Evolutionary conservation across 805 yeast species (phyloP).

Genomic region (Yamadazyma tumulicola): DNA sequence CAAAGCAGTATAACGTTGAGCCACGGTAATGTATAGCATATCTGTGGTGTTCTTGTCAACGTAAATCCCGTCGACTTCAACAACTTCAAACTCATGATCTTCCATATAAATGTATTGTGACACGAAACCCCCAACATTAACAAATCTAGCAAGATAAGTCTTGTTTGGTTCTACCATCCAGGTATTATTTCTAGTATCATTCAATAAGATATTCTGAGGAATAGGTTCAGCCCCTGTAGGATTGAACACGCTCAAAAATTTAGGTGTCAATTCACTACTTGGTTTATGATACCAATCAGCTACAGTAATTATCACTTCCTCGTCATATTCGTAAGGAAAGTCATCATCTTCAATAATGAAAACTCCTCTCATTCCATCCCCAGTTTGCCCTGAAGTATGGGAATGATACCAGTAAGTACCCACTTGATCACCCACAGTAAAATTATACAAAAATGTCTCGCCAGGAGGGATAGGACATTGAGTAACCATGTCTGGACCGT

Average conservation of each 20-base stretch:
- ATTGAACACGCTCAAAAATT: constrained; percentile 60
- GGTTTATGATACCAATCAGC: constrained; percentile 64
- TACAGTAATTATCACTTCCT: constrained; percentile 54
- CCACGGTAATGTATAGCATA: constrained; percentile 65
- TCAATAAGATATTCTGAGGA: constrained; percentile 63
- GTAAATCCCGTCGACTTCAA: constrained; percentile 48
- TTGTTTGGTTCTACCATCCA: constrained; percentile 55
- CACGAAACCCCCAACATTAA: constrained; percentile 68
- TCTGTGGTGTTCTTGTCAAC: constrained; percentile 56
- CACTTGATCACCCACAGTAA: constrained; percentile 76
- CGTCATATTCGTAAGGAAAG: constrained; percentile 57
- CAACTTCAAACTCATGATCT: constrained; percentile 38
- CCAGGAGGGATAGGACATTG: constrained; percentile 94
- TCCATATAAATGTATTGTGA: constrained; percentile 51
- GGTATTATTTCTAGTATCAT: constrained; percentile 58
- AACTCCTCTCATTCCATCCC: constrained; percentile 86
- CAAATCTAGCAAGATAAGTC: constrained; percentile 61
- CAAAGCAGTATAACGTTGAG: constrained; percentile 75
- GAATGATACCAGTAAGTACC: constrained; percentile 99
- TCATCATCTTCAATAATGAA: constrained; percentile 68
- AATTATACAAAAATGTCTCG: constrained; percentile 73
- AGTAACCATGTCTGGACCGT: constrained; percentile 83
- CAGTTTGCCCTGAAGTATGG: constrained; percentile 84
- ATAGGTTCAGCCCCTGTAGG: constrained; percentile 87
- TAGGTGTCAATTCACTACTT: constrained; percentile 41